Percentiles rank a stretch among this genome's conserved stretches.
phyloP scores from a whole-genome alignment of 805 yeast species.

The Starmera dryadoides region DNA sequence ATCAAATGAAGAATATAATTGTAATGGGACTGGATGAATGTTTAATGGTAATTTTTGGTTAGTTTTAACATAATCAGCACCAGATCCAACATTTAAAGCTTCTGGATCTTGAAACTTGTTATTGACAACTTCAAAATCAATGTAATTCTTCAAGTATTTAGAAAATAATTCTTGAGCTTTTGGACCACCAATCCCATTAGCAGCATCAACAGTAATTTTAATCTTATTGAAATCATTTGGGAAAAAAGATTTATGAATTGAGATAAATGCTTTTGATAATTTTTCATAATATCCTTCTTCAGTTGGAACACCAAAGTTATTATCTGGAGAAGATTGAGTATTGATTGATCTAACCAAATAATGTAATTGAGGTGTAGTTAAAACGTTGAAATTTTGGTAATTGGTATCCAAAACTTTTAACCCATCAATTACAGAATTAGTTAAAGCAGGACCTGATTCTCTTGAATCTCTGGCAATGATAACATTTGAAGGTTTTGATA shows the following conservation, averaged over 20 bases:
- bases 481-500: constrained; percentile 35
- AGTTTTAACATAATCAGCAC: constrained; percentile 94
- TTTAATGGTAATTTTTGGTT: constrained; percentile 71
- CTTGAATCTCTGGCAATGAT: constrained; percentile 85
- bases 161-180: constrained; percentile 46
- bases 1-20: constrained; percentile 78
- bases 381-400: constrained; percentile 51
- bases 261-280: constrained; percentile 44
- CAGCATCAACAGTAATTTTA: constrained; percentile 71
- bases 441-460: constrained; percentile 68
- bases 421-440: constrained; percentile 55
- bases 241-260: constrained; percentile 29
- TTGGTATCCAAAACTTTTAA: constrained; percentile 39
- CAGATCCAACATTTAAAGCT: constrained; percentile 70
- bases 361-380: constrained; percentile 94
- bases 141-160: constrained; percentile 28
- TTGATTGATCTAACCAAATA: constrained; percentile 72
- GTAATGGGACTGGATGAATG: constrained; percentile 35
- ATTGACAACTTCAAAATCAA: constrained; percentile 47
- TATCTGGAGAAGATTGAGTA: constrained; percentile 31
- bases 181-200: constrained; percentile 96
- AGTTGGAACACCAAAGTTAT: constrained; percentile 50
- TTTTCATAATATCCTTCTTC: constrained; percentile 68
- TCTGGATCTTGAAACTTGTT: constrained; percentile 45
- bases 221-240: constrained; percentile 20